A percentile compares a stretch with the other conserved stretches of the same genome.
Evolutionary conservation across 2,329 filamentous ascomycete genomes (phyloP).

Genomic region (Aspergillus sp.): DNA sequence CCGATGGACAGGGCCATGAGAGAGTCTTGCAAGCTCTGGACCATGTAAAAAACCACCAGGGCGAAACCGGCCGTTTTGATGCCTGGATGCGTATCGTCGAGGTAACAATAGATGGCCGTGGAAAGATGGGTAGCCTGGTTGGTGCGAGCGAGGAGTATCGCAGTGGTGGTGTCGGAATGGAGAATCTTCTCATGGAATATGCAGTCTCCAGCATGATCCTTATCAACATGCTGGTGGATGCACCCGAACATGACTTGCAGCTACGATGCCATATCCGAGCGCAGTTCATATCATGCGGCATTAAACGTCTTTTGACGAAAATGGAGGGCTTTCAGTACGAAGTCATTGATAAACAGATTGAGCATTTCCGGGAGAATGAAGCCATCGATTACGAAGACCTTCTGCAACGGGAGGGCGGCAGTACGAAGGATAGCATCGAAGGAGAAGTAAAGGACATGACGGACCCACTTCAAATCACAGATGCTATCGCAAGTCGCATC

Average conservation of each 20-base stretch:
- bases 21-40: conserved; percentile 95
- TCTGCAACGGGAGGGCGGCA: conserved; percentile 85
- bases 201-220: conserved; percentile 91
- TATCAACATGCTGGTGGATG: conserved; percentile 95
- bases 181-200: conserved; percentile 99
- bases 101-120: conserved; percentile 92
- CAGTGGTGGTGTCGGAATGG: conserved; percentile 95
- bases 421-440: conserved; percentile 83
- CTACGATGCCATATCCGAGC: conserved; percentile 91
- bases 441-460: conserved; percentile 87
- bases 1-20: conserved; percentile 79
- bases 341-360: conserved; percentile 96
- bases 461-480: conserved; percentile 88
- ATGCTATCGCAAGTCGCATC: conserved; percentile 85
- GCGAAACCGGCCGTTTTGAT: conserved; percentile 94
- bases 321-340: conserved; percentile 99
- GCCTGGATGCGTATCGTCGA: conserved; percentile 98
- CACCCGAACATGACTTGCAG: conserved; percentile 83
- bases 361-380: conserved; percentile 88
- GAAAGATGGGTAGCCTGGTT: conserved; percentile 98
- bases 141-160: conserved; percentile 95
- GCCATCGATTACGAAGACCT: conserved; percentile 98
- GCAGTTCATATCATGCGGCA: conserved; percentile 92
- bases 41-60: conserved; percentile 80
- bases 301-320: conserved; percentile 90